phyloP scores from a whole-genome alignment of 1,139 yeast species.

The Candida albicans region DNA sequence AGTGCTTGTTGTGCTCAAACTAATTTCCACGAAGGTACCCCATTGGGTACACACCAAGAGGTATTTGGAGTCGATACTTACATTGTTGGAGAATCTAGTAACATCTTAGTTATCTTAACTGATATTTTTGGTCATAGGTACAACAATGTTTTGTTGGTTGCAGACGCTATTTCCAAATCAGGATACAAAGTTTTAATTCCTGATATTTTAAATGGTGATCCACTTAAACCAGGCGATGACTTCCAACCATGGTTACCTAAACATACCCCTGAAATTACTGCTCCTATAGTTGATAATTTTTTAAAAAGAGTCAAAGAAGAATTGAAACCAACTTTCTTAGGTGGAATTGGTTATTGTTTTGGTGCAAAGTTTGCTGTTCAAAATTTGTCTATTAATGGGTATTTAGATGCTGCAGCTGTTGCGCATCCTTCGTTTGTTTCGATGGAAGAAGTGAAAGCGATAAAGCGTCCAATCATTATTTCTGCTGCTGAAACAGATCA shows the following conservation, averaged over 20 bases:
- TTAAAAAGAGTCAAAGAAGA: constrained; percentile 43
- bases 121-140: constrained; percentile 67
- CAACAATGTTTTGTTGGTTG: constrained; percentile 59
- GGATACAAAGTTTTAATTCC: constrained; percentile 65
- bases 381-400: constrained; percentile 49
- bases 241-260: constrained; percentile 50
- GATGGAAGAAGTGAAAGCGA: constrained; percentile 59
- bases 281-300: constrained; percentile 41
- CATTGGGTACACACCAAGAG: constrained; percentile 43
- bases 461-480: constrained; percentile 62
- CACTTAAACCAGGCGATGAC: constrained; percentile 25
- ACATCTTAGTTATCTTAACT: constrained; percentile 58
- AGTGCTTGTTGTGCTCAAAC: constrained; percentile 48
- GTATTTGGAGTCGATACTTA: constrained; percentile 56
- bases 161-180: constrained; percentile 62
- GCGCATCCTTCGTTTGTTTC: constrained; percentile 81
- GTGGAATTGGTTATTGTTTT: constrained; percentile 76
- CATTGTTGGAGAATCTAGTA: constrained; percentile 47
- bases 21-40: constrained; percentile 50
- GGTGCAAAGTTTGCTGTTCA: constrained; percentile 73
- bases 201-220: constrained; percentile 66
- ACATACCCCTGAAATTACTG: constrained; percentile 52
- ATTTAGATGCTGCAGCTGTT: constrained; percentile 60
- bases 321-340: constrained; percentile 51
- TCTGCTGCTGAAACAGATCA: constrained; percentile 72